These are phyloP conservation scores for Arxiozyma telluris DNA, from an alignment of 1,139 yeast genomes.

Conservation along the genomic window DNA sequence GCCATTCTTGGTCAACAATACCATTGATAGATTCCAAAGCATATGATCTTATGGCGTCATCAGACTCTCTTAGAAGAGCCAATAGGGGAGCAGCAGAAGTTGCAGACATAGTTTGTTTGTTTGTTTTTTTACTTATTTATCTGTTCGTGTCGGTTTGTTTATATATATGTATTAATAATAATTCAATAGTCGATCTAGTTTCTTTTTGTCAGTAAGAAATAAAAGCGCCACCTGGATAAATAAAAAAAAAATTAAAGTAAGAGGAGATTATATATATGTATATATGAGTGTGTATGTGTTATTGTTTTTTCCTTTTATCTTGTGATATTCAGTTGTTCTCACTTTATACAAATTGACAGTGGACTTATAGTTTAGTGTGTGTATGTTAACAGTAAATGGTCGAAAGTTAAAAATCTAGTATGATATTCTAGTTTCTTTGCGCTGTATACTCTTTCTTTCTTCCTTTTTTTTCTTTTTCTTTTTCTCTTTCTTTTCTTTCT, in stretches of 20 bases:
- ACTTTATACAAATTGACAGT: neutral
- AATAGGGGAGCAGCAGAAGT: slow-evolving; percentile 83
- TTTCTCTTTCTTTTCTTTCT: slow-evolving; percentile 58
- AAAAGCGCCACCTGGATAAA: neutral
- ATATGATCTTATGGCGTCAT: slow-evolving; percentile 65
- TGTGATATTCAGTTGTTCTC: too few species aligned
- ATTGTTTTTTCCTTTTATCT: too few species aligned
- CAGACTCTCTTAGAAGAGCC: slow-evolving; percentile 80
- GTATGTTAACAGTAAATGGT: too few species aligned
- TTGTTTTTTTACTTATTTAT: neutral
- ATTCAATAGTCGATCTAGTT: neutral
- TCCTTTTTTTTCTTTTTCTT: slow-evolving; percentile 59
- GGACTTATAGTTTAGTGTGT: neutral
- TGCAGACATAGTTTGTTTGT: slow-evolving; percentile 43
- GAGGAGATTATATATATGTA: too few species aligned
- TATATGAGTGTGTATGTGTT: too few species aligned
- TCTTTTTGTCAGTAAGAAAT: neutral
- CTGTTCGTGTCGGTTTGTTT: neutral
- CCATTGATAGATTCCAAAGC: slow-evolving; percentile 77
- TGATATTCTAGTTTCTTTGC: neutral
- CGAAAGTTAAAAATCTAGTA: neutral
- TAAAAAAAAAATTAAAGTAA: neutral
- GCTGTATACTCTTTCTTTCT: too few species aligned
- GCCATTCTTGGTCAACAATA: slow-evolving; percentile 90
- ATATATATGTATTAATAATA: neutral